Percentiles rank a stretch among this genome's conserved stretches.
phyloP scores from a whole-genome alignment of 225 moss, liverwort and hornwort species.

The Bryoerythrophyllum caledonicum region DNA sequence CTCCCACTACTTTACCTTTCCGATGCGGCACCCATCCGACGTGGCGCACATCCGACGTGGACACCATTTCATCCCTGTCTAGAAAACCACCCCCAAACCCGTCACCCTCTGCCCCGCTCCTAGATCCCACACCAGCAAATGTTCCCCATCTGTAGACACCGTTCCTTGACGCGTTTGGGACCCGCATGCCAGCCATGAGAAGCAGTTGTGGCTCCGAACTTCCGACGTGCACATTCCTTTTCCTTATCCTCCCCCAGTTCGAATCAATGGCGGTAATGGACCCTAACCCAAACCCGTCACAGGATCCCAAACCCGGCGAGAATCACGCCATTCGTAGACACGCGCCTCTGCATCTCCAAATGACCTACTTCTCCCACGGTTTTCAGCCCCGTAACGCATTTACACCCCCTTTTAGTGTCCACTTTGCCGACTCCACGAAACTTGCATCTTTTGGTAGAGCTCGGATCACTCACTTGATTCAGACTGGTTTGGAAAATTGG shows the following conservation, averaged over 20 bases:
- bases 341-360: accelerated
- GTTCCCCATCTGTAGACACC: neutral
- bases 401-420: too few relatives aligned
- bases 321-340: accelerated
- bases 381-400: neutral
- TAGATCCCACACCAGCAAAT: neutral
- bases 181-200: neutral
- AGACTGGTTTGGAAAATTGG: neutral
- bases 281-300: neutral
- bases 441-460: neutral
- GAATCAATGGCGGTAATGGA: neutral
- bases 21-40: neutral
- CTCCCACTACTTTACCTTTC: neutral
- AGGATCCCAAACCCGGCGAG: neutral
- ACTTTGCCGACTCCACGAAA: neutral
- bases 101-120: neutral
- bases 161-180: neutral
- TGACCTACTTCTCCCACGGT: accelerated
- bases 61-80: neutral
- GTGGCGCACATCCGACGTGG: neutral
- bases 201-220: slow-evolving; percentile 15
- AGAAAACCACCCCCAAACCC: neutral
- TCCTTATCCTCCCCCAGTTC: slow-evolving; percentile 26
- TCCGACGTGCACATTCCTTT: slow-evolving; percentile 24
- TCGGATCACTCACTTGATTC: neutral